Evolutionary conservation across 768 basidiomycete species (phyloP).

Genomic region (Chiua virens): DNA sequence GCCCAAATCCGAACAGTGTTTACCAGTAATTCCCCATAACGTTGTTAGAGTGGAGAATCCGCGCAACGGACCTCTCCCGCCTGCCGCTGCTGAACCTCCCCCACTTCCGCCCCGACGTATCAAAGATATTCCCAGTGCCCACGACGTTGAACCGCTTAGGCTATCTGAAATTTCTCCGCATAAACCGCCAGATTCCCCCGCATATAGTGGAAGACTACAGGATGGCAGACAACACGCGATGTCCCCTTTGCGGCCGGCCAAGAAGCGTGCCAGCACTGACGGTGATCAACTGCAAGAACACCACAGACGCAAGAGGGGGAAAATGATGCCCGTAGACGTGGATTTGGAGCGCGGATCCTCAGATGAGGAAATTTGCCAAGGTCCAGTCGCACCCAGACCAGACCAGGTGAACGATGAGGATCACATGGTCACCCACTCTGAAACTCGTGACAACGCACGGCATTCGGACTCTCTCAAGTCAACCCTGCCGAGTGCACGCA

Average conservation of each 20-base stretch:
- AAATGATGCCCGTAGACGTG: conserved; percentile 14
- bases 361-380: conserved; percentile 13
- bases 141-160: conserved; percentile 36
- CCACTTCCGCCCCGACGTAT: neutral
- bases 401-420: conserved; percentile 7
- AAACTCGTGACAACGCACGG: conserved; percentile 4
- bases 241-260: conserved; percentile 43
- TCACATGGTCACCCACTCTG: neutral
- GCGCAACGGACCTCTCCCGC: conserved; percentile 4
- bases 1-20: conserved; percentile 14
- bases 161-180: conserved; percentile 53
- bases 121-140: neutral
- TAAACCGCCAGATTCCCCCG: conserved; percentile 22
- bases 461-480: conserved; percentile 3
- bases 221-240: conserved; percentile 20
- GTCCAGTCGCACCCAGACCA: neutral
- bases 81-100: neutral
- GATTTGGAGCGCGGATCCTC: conserved; percentile 17
- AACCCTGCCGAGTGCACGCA: conserved; percentile 27
- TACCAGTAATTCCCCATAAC: conserved; percentile 6
- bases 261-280: conserved; percentile 47
- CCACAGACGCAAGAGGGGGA: conserved; percentile 33
- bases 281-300: conserved; percentile 19
- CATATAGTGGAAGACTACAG: conserved; percentile 16
- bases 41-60: conserved; percentile 11